Evolutionary conservation across 495 filamentous ascomycete species (phyloP), one percentile per base, ranked within the genome.

Genomic region (Delitschia confertaspora): DNA sequence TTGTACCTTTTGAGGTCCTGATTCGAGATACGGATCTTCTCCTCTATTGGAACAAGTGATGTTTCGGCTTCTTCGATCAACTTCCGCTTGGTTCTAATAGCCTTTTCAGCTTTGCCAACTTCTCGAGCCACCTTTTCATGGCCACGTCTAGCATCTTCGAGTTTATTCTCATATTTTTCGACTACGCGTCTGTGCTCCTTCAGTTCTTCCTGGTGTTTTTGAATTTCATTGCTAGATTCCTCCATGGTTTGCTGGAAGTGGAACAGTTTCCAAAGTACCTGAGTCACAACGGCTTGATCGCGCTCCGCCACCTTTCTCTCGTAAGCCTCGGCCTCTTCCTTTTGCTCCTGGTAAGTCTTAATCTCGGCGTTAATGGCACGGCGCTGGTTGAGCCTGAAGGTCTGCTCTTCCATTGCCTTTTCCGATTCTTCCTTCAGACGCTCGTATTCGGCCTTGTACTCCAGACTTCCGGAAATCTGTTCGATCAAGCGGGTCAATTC

Each of bases 311-410:
- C 81, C 62, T 94, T 94, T 33, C 74, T 75, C 29, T 88, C 79
- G 57, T 86, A 96, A 47, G 80, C 87, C 36, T 96, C 91, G 6
- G 89, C 89, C 56, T 95, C 93, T 38, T 82, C 80, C 69, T 99
- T 96, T 66, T 96, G 89, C 59, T 95, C 86, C 49, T 91, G 84
- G 55, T 94, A 95, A 55, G 94, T 85, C 63, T 89, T 94, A 56
- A 99, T 89, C 62, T 99, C 91, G 0, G 86, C 89, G 61, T 99
- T 99, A 67, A 96, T 95, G 18, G 80, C 88, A 53, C 91, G 76
- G 10, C 93, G 82, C 42, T 88, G 75, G 56, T 88, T 81, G 11
- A 96, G 77, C 60, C 89, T 83, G 53, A 83, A 80, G 27, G 76
- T 84, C 45, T 93, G 83, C 45, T 91, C 83, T 47, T 99, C 91